Evolutionary conservation across 805 yeast species (phyloP), one percentile per base, ranked within the genome.

Genomic region (Candida insectalens): DNA sequence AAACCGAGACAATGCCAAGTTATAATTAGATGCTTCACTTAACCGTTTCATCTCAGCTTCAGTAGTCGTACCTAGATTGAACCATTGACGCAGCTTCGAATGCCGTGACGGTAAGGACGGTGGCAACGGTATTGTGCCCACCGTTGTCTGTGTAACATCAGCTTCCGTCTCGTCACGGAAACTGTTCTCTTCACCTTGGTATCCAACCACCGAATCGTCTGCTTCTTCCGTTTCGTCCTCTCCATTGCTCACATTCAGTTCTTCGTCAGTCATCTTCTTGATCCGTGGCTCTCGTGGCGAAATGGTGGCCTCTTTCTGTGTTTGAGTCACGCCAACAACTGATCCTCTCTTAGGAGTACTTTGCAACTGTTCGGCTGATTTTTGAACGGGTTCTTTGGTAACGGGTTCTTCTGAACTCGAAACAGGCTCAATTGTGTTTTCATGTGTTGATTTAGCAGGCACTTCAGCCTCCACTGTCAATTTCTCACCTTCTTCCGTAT

Each of bases 1-100:
- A 33, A 69, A 68, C 40, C 84, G 68, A 31, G 75, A 67, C 30
- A 75, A 66, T 25, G 83, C 61, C 40, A 84, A 61, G 49, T 73
- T 81, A 41, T 74, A 67, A 37, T 70, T 69, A 25, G 68, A 63
- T 34, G 55, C 55, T 10, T 49, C 43, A 2, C 45, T 7, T 34
- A 57, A 30, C 33, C 46, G 21, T 36, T 35, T 47, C 39, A 38
- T 45, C 30, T 39, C 40, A n/a, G 45, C 9, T 37, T 47, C 35
- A 33, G 36, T 25, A 34, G 55, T 20, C 46, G 53, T 27, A 45
- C 58, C 33, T 37, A 37, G 35, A 22, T 47, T 33, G 45, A 55
- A 46, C 64, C 64, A 41, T 35, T 40, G 41, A 14, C 44, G 42
- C 19, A 41, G 13, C 2, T 39, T 30, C 28, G 15, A 20, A 13